These are phyloP conservation scores for Heracleum sosnowskyi DNA, from an alignment of 129 eudicot genomes.

Conservation along the genomic window DNA sequence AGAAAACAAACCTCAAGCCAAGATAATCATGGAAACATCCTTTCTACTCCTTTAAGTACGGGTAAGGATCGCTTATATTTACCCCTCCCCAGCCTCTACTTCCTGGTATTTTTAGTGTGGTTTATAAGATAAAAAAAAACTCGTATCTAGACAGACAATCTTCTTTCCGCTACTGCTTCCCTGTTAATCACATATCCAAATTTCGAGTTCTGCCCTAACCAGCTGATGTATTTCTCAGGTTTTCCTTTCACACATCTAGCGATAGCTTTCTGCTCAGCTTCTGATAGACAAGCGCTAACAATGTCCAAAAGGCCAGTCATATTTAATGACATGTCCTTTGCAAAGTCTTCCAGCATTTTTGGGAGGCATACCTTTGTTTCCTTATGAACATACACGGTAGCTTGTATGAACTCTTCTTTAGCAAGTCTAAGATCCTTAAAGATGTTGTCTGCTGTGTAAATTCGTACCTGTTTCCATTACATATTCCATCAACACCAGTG, in stretches of 20 bases:
- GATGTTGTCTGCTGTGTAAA: conserved; percentile 59
- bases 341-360: conserved; percentile 53
- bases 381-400: conserved; percentile 57
- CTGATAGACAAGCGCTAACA: conserved; percentile 42
- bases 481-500: conserved; percentile 3
- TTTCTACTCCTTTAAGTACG: background rate
- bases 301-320: conserved; percentile 46
- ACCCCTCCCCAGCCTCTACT: background rate
- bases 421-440: conserved; percentile 69
- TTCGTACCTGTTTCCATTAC: conserved; percentile 45
- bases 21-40: background rate
- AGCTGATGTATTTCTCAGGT: conserved; percentile 47
- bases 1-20: background rate
- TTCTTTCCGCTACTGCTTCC: conserved; percentile 37
- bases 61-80: background rate
- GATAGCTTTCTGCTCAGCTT: conserved; percentile 48
- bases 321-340: conserved; percentile 61
- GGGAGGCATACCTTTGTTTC: conserved; percentile 60
- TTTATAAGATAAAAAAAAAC: conserved; percentile 19
- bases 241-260: conserved; percentile 31
- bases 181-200: conserved; percentile 67
- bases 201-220: conserved; percentile 60
- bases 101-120: background rate
- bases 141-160: conserved; percentile 15
- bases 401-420: conserved; percentile 57